phyloP scores from a whole-genome alignment of 805 yeast species.

The Metschnikowia lunata region DNA sequence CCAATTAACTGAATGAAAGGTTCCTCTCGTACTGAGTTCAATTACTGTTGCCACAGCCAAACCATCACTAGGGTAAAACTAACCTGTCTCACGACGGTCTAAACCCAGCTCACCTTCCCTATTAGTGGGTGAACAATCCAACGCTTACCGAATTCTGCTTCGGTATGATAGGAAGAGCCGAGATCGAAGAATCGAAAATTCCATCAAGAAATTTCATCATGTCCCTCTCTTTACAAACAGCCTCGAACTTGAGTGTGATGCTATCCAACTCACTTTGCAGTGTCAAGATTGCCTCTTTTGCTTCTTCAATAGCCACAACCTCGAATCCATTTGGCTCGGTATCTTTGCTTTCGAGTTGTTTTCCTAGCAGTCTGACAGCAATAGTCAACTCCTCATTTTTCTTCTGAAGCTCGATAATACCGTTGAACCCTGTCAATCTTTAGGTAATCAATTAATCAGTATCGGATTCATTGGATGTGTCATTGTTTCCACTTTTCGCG shows the following conservation, averaged over 20 bases:
- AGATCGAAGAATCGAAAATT: constrained; percentile 36
- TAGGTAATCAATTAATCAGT: constrained; percentile 70
- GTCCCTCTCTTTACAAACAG: constrained; percentile 65
- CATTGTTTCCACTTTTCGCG: constrained; percentile 30
- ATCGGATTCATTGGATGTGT: constrained; percentile 45
- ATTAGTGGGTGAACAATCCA: constrained; percentile 46
- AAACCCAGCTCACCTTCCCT: constrained; percentile 43
- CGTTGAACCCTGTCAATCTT: constrained; percentile 65
- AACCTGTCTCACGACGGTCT: constrained; percentile 45
- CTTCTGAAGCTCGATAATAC: constrained; percentile 61
- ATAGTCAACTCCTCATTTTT: constrained; percentile 70
- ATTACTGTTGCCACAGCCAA: background rate
- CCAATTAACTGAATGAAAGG: background rate
- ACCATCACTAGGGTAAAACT: constrained; percentile 42
- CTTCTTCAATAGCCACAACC: constrained; percentile 52
- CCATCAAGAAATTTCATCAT: constrained; percentile 40
- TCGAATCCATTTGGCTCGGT: constrained; percentile 38
- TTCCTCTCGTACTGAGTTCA: background rate
- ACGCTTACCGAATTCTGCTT: constrained; percentile 40
- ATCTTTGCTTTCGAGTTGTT: constrained; percentile 65
- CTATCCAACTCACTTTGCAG: constrained; percentile 56
- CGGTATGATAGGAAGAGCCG: constrained; percentile 50
- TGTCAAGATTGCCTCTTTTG: constrained; percentile 62
- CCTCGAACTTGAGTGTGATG: constrained; percentile 47
- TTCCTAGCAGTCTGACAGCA: constrained; percentile 68